phyloP scores from a whole-genome alignment of 768 basidiomycete genomes.

The Scleroderma citrinum region DNA sequence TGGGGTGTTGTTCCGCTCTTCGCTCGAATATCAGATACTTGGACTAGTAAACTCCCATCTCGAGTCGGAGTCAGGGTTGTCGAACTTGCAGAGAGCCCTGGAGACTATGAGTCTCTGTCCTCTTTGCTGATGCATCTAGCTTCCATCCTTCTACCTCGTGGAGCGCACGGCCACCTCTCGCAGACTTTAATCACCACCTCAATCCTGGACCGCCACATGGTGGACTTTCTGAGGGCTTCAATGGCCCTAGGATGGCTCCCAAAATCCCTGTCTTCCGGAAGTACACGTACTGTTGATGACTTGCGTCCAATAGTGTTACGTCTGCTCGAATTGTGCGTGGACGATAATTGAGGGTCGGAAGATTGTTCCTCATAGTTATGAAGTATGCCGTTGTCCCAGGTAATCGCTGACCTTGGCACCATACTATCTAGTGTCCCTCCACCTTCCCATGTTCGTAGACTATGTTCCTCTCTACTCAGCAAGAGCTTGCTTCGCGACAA shows the following conservation, averaged over 20 bases:
- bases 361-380: constrained; percentile 9
- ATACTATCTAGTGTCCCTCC: constrained; percentile 44
- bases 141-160: constrained; percentile 47
- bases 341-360: constrained; percentile 10
- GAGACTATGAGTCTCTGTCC: constrained; percentile 41
- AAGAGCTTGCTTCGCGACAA: constrained; percentile 64
- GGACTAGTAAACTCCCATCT: constrained; percentile 28
- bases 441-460: constrained; percentile 48
- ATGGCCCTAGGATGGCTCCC: constrained; percentile 73
- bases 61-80: constrained; percentile 32
- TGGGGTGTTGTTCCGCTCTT: constrained; percentile 63
- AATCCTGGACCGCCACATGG: constrained; percentile 50
- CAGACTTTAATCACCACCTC: constrained; percentile 58
- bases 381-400: constrained; percentile 57
- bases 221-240: constrained; percentile 54
- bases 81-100: constrained; percentile 37
- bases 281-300: constrained; percentile 37
- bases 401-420: constrained; percentile 57
- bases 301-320: constrained; percentile 49
- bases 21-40: constrained; percentile 34
- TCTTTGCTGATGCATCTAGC: constrained; percentile 40
- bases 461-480: constrained; percentile 60
- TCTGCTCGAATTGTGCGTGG: constrained; percentile 57
- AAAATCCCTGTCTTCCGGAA: constrained; percentile 37
- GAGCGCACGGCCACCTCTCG: constrained; percentile 40